These are phyloP conservation scores for Trametopsis cervina DNA, from an alignment of 768 basidiomycete genomes.

Conservation along the genomic window DNA sequence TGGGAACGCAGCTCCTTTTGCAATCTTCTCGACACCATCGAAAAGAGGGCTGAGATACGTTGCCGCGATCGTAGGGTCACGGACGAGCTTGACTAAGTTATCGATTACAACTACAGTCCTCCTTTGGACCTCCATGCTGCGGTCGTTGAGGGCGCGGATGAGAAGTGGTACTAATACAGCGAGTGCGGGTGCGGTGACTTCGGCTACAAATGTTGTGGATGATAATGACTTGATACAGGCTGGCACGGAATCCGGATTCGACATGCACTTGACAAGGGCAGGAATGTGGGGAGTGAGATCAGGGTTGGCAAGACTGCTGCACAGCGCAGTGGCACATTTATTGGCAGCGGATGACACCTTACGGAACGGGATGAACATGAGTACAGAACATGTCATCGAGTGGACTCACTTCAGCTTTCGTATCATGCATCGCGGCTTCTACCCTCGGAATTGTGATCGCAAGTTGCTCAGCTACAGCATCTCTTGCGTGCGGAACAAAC, in stretches of 20 bases:
- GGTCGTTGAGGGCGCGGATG: conserved; percentile 85
- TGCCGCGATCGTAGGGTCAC: conserved; percentile 85
- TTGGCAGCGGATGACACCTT: conserved; percentile 84
- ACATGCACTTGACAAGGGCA: conserved; percentile 90
- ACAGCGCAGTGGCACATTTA: conserved; percentile 87
- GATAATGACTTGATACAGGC: conserved; percentile 94
- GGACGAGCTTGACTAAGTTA: conserved; percentile 95
- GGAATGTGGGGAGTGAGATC: conserved; percentile 88
- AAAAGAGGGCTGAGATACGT: conserved; percentile 82
- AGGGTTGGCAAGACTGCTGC: conserved; percentile 86
- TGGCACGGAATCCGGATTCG: conserved; percentile 79
- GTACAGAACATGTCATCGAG: conserved; percentile 6
- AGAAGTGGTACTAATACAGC: conserved; percentile 93
- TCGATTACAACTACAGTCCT: conserved; percentile 92
- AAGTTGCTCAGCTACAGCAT: conserved; percentile 77
- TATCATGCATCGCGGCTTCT: conserved; percentile 92
- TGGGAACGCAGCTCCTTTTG: conserved; percentile 88
- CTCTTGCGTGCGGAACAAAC: conserved; percentile 62
- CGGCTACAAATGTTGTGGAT: conserved; percentile 93
- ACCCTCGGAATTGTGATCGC: conserved; percentile 79
- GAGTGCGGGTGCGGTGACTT: conserved; percentile 93
- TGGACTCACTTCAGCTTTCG: conserved; percentile 77
- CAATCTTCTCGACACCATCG: conserved; percentile 87
- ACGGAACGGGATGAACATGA: no score
- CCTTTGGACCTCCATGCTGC: conserved; percentile 94